Percentiles rank a stretch among this genome's conserved stretches.
phyloP scores from a whole-genome alignment of 2,329 filamentous ascomycete species.

The Fonsecaea multimorphosa region DNA sequence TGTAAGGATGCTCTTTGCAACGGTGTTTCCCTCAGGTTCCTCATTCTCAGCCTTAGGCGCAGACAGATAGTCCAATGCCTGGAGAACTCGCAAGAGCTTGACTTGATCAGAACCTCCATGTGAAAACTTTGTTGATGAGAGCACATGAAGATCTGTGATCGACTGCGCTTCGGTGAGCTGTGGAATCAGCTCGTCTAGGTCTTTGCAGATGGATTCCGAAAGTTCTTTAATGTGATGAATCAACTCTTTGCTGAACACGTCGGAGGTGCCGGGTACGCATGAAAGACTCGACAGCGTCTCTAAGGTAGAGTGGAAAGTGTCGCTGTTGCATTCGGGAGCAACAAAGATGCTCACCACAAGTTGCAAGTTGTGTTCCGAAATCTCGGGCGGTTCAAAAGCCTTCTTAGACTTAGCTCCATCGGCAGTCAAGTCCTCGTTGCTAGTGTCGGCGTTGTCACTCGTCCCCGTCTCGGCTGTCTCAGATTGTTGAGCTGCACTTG shows the following conservation, averaged over 20 bases:
- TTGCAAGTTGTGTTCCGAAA: conserved; percentile 87
- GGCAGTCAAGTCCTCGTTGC: conserved; percentile 40
- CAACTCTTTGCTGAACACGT: conserved; percentile 89
- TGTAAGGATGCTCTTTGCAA: conserved; percentile 80
- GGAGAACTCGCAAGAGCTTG: conserved; percentile 88
- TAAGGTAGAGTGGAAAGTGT: conserved; percentile 96
- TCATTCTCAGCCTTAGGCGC: conserved; percentile 72
- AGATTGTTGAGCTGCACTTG: conserved; percentile 33
- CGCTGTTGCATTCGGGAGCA: conserved; percentile 92
- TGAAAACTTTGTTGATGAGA: conserved; percentile 93
- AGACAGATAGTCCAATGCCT: conserved; percentile 93
- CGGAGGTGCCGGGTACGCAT: conserved; percentile 86
- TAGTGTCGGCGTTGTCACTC: conserved; percentile 38
- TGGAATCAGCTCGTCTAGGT: conserved; percentile 81
- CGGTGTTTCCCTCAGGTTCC: conserved; percentile 59
- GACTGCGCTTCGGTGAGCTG: conserved; percentile 86
- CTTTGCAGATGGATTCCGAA: conserved; percentile 81
- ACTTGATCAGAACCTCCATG: conserved; percentile 95
- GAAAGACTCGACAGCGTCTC: conserved; percentile 99
- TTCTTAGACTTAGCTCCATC: conserved; percentile 63
- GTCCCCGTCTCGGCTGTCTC: conserved; percentile 40
- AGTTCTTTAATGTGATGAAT: conserved; percentile 84
- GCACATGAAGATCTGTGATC: conserved; percentile 92
- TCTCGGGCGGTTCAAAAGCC: conserved; percentile 76
- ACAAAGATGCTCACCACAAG: conserved; percentile 97